A percentile compares a stretch with the other conserved stretches of the same genome.
These are phyloP conservation scores for Inga leiocalycina DNA, from an alignment of 306 rosid genomes.

Conservation along the genomic window DNA sequence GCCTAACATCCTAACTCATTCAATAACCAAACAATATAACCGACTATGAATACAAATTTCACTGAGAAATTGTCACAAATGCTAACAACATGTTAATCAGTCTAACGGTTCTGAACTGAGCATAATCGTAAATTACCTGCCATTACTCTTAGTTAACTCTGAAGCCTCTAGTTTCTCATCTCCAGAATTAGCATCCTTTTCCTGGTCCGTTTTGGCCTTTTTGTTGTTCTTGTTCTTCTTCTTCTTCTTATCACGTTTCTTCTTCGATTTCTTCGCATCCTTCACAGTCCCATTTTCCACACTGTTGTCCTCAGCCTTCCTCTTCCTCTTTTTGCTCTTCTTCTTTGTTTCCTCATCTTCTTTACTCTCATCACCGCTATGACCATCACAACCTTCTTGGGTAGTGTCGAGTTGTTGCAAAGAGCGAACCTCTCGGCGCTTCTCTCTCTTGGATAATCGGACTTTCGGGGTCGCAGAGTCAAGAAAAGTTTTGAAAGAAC, in stretches of 20 bases:
- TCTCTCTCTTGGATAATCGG: constrained; percentile 80
- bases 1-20: not conserved
- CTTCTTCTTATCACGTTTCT: constrained; percentile 34
- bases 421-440: constrained; percentile 54
- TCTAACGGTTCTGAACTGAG: not conserved
- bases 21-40: not conserved
- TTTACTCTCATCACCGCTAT: not conserved
- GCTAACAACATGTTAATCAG: not conserved
- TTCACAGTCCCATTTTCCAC: constrained; percentile 40
- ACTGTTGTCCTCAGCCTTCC: constrained; percentile 36
- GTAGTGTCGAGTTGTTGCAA: constrained; percentile 31
- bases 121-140: constrained; percentile 48
- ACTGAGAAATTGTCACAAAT: not conserved
- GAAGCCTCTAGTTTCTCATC: constrained; percentile 33
- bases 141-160: constrained; percentile 37
- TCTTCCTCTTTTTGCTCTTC: constrained; percentile 44
- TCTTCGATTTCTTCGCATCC: constrained; percentile 30
- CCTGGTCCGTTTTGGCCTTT: constrained; percentile 34
- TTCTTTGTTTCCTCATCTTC: constrained; percentile 34
- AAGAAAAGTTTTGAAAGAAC: constrained; percentile 51
- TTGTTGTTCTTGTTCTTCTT: constrained; percentile 34
- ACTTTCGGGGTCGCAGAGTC: constrained; percentile 48
- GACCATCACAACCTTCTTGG: not conserved
- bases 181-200: constrained; percentile 36
- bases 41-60: constrained; percentile 1